A percentile compares a stretch with the other conserved stretches of the same genome.
phyloP scores from a whole-genome alignment of 164 flowering plant genomes.

The Stephania japonica region DNA sequence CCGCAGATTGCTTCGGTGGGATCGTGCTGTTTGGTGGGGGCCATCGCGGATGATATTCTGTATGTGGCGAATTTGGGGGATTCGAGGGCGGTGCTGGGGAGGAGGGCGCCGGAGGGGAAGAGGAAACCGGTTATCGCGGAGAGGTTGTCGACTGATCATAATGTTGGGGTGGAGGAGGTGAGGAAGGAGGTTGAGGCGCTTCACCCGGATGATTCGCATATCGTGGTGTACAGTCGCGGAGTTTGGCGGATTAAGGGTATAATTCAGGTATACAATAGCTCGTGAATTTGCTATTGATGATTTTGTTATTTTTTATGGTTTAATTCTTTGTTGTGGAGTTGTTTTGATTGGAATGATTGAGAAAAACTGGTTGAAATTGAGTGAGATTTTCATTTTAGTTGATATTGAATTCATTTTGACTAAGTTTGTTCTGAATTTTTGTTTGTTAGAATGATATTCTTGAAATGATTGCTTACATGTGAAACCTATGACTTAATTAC shows the following conservation, averaged over 20 bases:
- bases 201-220: slow-evolving; percentile 88
- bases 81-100: slow-evolving; percentile 41
- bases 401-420: background rate
- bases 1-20: slow-evolving; percentile 46
- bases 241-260: slow-evolving; percentile 97
- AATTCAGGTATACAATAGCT: slow-evolving; percentile 58
- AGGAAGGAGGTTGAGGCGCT: slow-evolving; percentile 67
- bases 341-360: too few species aligned
- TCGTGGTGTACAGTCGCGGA: slow-evolving; percentile 69
- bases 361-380: background rate
- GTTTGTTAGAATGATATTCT: background rate
- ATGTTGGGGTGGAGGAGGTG: slow-evolving; percentile 75
- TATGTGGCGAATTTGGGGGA: slow-evolving; percentile 47
- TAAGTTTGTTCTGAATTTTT: too few species aligned
- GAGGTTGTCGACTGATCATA: slow-evolving; percentile 78
- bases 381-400: background rate
- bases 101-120: slow-evolving; percentile 15
- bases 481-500: too few species aligned
- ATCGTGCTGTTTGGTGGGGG: slow-evolving; percentile 44
- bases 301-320: background rate
- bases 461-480: background rate
- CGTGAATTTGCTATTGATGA: background rate
- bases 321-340: too few species aligned
- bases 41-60: slow-evolving; percentile 28
- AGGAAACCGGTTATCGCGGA: slow-evolving; percentile 38